phyloP scores from a whole-genome alignment of 257 asterid species.

The Haberlea rhodopensis region DNA sequence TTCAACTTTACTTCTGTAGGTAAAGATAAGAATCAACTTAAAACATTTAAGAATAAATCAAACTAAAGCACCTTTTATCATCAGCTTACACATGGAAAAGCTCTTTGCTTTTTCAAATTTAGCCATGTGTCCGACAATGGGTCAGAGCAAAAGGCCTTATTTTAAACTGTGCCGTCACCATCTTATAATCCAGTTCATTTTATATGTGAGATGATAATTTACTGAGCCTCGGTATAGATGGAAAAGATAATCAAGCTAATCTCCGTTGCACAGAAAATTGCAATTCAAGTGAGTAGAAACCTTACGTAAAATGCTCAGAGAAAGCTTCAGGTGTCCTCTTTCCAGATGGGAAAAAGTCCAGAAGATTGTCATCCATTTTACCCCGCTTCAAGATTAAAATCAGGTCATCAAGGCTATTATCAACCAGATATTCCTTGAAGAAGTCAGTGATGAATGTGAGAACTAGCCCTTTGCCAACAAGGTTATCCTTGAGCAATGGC shows the following conservation, averaged over 20 bases:
- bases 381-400: conserved; percentile 85
- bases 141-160: no score
- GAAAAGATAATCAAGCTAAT: not conserved
- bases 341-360: conserved; percentile 80
- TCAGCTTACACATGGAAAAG: not conserved
- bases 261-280: not conserved
- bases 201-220: not conserved
- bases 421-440: conserved; percentile 94
- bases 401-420: conserved; percentile 95
- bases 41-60: not conserved
- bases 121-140: not conserved
- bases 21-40: not conserved
- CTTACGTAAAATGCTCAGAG: conserved; percentile 96
- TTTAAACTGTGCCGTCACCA: not conserved
- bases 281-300: not conserved
- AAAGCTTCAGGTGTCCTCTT: conserved; percentile 88
- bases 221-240: not conserved
- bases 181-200: not conserved
- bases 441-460: conserved; percentile 88
- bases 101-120: not conserved
- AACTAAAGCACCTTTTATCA: not conserved
- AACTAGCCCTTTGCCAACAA: conserved; percentile 94
- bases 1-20: not conserved
- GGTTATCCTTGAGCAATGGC: conserved; percentile 96
- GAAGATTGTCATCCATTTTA: conserved; percentile 89